Conservation (phyloP, 2,329 filamentous ascomycete genomes). For the Elsinoe ampelina region DNA sequence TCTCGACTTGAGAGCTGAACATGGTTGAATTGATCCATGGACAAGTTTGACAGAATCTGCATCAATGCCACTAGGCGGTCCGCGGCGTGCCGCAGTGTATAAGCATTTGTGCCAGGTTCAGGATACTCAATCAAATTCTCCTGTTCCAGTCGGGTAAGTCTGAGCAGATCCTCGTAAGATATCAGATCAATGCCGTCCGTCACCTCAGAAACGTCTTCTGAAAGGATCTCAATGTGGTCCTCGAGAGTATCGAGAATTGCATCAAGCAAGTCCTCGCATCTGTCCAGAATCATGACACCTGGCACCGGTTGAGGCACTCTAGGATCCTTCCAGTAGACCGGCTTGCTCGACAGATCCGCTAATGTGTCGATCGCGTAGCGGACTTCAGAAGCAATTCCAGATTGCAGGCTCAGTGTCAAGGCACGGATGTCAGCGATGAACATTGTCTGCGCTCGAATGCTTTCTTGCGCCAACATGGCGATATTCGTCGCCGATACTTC, state of each 20-base stretch:
- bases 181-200: constrained; percentile 76
- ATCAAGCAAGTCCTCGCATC: constrained; percentile 82
- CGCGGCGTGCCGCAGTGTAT: constrained; percentile 76
- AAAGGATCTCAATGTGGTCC: constrained; percentile 74
- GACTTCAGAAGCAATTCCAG: constrained; percentile 82
- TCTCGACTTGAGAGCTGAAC: constrained; percentile 61
- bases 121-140: constrained; percentile 62
- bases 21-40: constrained; percentile 75
- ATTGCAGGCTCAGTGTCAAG: constrained; percentile 80
- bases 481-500: constrained; percentile 58
- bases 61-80: constrained; percentile 85
- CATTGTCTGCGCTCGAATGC: constrained; percentile 66
- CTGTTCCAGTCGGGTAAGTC: constrained; percentile 66
- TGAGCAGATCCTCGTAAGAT: constrained; percentile 78
- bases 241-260: constrained; percentile 84
- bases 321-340: constrained; percentile 11
- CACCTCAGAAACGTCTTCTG: constrained; percentile 73
- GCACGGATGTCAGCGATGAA: constrained; percentile 86
- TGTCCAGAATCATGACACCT: constrained; percentile 56
- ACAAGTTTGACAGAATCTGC: constrained; percentile 85
- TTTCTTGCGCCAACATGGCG: constrained; percentile 58
- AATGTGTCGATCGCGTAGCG: constrained; percentile 80
- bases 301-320: constrained; percentile 35
- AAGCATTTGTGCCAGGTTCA: constrained; percentile 64
- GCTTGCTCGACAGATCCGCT: constrained; percentile 52